These are phyloP conservation scores for Calocera viscosa DNA, from an alignment of 768 basidiomycete genomes.

Conservation along the genomic window DNA sequence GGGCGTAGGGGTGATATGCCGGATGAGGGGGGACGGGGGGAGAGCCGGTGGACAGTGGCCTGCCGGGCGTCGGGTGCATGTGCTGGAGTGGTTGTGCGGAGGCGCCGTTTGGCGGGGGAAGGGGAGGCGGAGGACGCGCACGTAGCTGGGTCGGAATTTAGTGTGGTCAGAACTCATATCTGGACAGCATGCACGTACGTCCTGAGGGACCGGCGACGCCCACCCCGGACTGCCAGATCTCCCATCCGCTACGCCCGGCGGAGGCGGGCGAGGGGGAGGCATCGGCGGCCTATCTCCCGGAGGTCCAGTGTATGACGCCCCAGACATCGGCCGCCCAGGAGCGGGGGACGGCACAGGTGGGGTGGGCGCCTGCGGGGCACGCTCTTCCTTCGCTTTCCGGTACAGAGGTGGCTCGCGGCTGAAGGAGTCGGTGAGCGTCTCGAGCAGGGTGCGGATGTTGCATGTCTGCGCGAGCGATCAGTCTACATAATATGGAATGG, in stretches of 20 bases:
- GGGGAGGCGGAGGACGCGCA: not conserved
- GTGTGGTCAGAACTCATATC: not conserved
- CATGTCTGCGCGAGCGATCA: constrained; percentile 45
- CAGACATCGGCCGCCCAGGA: not conserved
- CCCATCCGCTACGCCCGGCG: not conserved
- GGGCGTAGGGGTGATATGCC: not conserved
- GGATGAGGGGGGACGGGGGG: not conserved
- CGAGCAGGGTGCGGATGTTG: constrained; percentile 55
- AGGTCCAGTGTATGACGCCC: not conserved
- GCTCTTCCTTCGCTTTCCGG: constrained; percentile 48
- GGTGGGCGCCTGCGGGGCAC: constrained; percentile 12
- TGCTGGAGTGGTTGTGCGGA: not conserved
- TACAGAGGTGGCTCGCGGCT: constrained; percentile 81
- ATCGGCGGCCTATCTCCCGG: not conserved
- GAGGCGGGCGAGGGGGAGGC: not conserved
- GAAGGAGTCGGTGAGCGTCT: constrained; percentile 70
- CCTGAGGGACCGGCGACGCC: not conserved
- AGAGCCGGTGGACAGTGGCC: not conserved
- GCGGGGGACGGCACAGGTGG: constrained; percentile 12
- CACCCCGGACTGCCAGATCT: not conserved
- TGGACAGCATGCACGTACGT: not conserved
- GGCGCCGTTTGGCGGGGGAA: not conserved
- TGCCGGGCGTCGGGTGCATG: not conserved
- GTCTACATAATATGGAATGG: constrained; percentile 15
- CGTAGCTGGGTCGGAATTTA: not conserved